A percentile compares a stretch with the other conserved stretches of the same genome.
Conservation (phyloP, 805 yeast species). For the Torulaspora gathmanii region DNA sequence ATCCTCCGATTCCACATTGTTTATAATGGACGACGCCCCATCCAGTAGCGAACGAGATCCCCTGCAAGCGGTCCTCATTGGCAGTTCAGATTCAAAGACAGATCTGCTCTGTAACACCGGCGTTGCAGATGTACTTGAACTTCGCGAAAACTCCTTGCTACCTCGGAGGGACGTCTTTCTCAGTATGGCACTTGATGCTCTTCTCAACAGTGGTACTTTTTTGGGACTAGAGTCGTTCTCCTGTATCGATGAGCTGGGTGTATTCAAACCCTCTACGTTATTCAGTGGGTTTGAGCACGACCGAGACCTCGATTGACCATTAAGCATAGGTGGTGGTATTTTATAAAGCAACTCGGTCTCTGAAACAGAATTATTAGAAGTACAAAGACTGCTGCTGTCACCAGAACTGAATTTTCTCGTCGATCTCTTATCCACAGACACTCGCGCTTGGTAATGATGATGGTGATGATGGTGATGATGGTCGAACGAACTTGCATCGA, state of each 20-base stretch:
- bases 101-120: slow-evolving; percentile 10
- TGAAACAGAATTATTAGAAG: slow-evolving; percentile 12
- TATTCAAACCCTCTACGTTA: slow-evolving; percentile 7
- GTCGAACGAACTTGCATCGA: slow-evolving; percentile 13
- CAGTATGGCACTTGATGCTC: slow-evolving; percentile 33
- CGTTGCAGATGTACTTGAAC: slow-evolving; percentile 15
- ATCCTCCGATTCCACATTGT: slow-evolving; percentile 8
- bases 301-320: slow-evolving; percentile 13
- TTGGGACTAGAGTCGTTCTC: slow-evolving; percentile 7
- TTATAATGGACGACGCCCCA: background rate
- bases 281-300: slow-evolving; percentile 10
- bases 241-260: slow-evolving; percentile 5
- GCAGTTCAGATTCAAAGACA: slow-evolving; percentile 10
- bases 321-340: slow-evolving; percentile 12
- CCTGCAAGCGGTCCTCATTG: slow-evolving; percentile 7
- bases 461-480: slow-evolving; percentile 6
- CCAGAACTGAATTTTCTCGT: slow-evolving; percentile 18
- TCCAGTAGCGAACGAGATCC: slow-evolving; percentile 3
- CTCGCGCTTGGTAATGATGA: slow-evolving; percentile 3
- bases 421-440: slow-evolving; percentile 8
- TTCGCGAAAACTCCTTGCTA: slow-evolving; percentile 1
- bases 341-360: slow-evolving; percentile 15
- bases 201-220: slow-evolving; percentile 27
- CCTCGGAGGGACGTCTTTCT: slow-evolving; percentile 27
- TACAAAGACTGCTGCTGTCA: slow-evolving; percentile 18